These are phyloP conservation scores for Apiospora rasikravindrae DNA, from an alignment of 2,329 filamentous ascomycete genomes.

Conservation along the genomic window DNA sequence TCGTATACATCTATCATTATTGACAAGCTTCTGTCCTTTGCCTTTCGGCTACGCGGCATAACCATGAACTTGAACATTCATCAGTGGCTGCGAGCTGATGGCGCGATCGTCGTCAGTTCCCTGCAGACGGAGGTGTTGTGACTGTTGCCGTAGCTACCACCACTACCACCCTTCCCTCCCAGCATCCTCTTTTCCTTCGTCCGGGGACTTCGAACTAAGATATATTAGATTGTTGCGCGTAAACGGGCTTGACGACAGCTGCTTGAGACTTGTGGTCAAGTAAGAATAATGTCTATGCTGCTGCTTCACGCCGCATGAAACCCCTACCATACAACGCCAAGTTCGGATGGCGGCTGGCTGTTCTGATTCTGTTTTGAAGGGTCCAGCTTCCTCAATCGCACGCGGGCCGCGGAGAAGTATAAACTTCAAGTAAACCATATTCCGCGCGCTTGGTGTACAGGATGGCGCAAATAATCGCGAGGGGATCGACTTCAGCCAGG, in stretches of 20 bases:
- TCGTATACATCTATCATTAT: neutral
- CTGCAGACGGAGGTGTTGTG: neutral
- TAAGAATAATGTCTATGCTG: neutral
- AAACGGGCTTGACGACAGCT: neutral
- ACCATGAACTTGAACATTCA: neutral
- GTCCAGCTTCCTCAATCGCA: neutral
- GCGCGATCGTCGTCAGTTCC: constrained; percentile 13
- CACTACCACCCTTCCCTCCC: neutral
- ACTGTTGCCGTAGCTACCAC: neutral
- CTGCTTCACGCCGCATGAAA: neutral
- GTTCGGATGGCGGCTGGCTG: neutral
- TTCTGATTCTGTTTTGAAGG: neutral
- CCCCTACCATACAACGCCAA: neutral
- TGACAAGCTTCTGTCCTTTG: neutral
- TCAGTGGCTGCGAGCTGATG: neutral
- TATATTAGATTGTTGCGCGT: neutral
- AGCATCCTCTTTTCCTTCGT: neutral
- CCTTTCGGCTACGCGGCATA: neutral
- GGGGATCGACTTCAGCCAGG: neutral
- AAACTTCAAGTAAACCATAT: neutral
- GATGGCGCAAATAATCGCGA: neutral
- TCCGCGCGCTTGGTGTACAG: neutral
- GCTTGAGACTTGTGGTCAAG: neutral
- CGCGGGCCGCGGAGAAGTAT: neutral
- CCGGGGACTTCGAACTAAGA: neutral